Conservation (phyloP, 2,329 filamentous ascomycete species). For the Pseudocercospora pini-densiflorae region DNA sequence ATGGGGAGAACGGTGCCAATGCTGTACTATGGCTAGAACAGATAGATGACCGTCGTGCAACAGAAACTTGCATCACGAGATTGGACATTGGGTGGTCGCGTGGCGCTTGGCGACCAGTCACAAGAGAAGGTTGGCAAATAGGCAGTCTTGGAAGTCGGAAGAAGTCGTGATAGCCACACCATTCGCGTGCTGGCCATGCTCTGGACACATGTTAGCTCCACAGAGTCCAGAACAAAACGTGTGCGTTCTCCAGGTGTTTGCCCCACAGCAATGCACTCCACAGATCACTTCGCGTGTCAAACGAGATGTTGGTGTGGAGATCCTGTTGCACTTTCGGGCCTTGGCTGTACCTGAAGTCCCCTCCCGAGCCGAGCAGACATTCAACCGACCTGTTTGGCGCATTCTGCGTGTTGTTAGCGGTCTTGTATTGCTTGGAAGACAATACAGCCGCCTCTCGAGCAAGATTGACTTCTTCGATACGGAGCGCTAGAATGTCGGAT, state of each 20-base stretch:
- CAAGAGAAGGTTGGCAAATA: constrained; percentile 10
- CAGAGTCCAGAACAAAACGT: constrained; percentile 12
- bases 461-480: constrained; percentile 1
- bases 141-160: constrained; percentile 19
- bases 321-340: neutral
- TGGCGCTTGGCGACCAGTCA: constrained; percentile 13
- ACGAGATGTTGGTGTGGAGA: constrained; percentile 1
- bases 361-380: neutral
- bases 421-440: neutral
- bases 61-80: neutral
- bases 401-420: neutral
- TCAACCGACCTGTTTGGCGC: neutral
- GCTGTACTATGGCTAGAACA: constrained; percentile 5
- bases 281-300: neutral
- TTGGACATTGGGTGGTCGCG: constrained; percentile 1
- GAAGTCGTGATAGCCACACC: constrained; percentile 10
- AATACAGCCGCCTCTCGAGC: neutral
- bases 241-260: constrained; percentile 5
- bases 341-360: neutral
- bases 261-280: constrained; percentile 13
- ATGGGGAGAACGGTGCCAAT: constrained; percentile 14
- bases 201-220: neutral
- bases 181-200: constrained; percentile 1
- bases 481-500: neutral
- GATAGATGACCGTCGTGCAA: constrained; percentile 9